Evolutionary conservation across 768 basidiomycete species (phyloP).

Genomic region (Plicaturopsis crispa): DNA sequence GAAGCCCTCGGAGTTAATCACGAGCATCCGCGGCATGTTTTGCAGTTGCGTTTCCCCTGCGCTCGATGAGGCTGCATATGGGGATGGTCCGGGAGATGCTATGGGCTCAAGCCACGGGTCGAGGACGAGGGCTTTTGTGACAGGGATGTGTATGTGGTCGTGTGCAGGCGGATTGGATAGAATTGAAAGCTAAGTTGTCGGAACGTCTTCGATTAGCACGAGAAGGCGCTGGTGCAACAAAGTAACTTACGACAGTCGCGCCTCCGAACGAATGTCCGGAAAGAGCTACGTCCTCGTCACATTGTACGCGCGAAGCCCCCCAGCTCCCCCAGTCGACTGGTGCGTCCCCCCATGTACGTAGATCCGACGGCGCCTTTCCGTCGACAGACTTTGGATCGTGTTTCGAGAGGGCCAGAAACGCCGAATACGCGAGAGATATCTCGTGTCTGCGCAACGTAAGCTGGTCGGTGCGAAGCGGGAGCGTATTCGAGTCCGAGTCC

Average conservation of each 20-base stretch:
- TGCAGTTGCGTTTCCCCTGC: constrained; percentile 4
- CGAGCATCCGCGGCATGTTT: constrained; percentile 36
- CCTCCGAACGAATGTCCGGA: constrained; percentile 54
- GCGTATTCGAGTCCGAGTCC: constrained; percentile 15
- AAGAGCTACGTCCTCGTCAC: constrained; percentile 27
- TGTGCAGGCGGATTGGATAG: constrained; percentile 41
- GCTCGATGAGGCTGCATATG: constrained; percentile 6
- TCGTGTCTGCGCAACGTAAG: constrained; percentile 64
- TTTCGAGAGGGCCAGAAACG: constrained; percentile 52
- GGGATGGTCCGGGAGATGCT: constrained; percentile 43
- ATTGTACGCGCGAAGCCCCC: too few species aligned
- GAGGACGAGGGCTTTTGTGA: constrained; percentile 52
- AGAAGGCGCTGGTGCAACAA: neutral
- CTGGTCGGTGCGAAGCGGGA: constrained; percentile 60
- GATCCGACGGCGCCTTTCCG: too few species aligned
- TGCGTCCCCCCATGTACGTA: too few species aligned
- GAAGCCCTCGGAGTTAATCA: constrained; percentile 74
- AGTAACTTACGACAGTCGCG: constrained; percentile 37
- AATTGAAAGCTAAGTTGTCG: constrained; percentile 38
- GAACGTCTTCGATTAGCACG: neutral
- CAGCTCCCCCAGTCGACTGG: too few species aligned
- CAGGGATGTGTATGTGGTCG: constrained; percentile 36
- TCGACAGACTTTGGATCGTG: too few species aligned
- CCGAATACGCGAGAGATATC: constrained; percentile 53
- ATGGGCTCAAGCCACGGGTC: constrained; percentile 87